Conservation (phyloP, 805 yeast genomes). For the Saccharomycopsis microspora region DNA sequence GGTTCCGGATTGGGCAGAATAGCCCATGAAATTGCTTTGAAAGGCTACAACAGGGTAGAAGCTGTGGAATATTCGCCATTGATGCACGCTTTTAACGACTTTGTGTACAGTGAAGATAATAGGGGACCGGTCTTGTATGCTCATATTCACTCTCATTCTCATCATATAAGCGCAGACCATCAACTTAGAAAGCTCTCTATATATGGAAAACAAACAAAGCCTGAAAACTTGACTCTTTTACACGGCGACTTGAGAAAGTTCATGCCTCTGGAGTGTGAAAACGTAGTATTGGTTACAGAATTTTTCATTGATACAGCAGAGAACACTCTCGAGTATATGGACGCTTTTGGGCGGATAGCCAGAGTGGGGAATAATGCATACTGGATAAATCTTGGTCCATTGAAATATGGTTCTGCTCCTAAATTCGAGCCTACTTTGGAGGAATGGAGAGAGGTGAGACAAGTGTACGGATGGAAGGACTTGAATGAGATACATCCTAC, state of each 20-base stretch:
- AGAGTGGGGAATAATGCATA: conserved; percentile 26
- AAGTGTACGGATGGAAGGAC: conserved; percentile 53
- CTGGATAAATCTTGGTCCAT: conserved; percentile 91
- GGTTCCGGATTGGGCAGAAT: conserved; percentile 83
- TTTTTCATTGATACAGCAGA: conserved; percentile 92
- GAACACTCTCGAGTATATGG: conserved; percentile 65
- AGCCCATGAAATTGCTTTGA: conserved; percentile 46
- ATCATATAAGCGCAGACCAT: conserved; percentile 36
- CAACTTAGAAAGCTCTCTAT: conserved; percentile 38
- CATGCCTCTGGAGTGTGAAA: conserved; percentile 17
- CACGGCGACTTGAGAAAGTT: conserved; percentile 60
- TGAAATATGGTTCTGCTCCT: conserved; percentile 84
- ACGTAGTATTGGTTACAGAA: conserved; percentile 49
- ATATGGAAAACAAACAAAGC: conserved; percentile 24
- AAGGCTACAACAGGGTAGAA: conserved; percentile 39
- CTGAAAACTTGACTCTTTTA: conserved; percentile 35
- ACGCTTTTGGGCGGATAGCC: conserved; percentile 41
- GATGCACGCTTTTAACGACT: conserved; percentile 63
- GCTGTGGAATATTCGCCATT: conserved; percentile 68
- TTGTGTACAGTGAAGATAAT: conserved; percentile 30
- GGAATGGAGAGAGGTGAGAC: conserved; percentile 49
- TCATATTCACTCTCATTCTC: conserved; percentile 55
- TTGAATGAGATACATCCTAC: conserved; percentile 25
- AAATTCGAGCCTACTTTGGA: conserved; percentile 60
- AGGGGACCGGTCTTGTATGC: conserved; percentile 29